A percentile compares a stretch with the other conserved stretches of the same genome.
Conservation (phyloP, 345 rosid species). For the Eucalyptus polybractea region DNA sequence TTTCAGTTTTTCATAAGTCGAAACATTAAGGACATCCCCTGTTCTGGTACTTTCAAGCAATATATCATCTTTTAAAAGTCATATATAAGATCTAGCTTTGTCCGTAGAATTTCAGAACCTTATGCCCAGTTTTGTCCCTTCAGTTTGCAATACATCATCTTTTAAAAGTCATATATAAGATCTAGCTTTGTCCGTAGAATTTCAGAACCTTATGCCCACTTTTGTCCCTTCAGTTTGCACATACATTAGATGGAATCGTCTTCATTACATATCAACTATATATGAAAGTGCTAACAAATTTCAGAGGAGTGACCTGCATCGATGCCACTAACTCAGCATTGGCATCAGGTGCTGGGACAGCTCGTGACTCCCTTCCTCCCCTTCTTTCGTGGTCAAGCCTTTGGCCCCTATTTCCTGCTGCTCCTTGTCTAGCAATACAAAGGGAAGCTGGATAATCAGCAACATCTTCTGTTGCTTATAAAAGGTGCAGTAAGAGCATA, state of each 20-base stretch:
- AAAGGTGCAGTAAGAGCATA: neutral
- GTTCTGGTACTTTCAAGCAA: neutral
- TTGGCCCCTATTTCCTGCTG: constrained; percentile 64
- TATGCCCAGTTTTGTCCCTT: neutral
- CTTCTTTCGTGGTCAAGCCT: constrained; percentile 54
- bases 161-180: neutral
- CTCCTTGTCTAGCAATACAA: constrained; percentile 52
- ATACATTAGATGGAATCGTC: neutral
- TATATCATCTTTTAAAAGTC: neutral
- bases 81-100: neutral
- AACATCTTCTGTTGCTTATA: neutral
- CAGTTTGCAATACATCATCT: neutral
- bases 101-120: neutral
- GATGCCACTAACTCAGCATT: constrained; percentile 81
- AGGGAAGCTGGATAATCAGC: neutral
- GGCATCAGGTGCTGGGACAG: constrained; percentile 92
- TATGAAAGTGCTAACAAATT: neutral
- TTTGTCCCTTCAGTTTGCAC: neutral
- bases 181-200: neutral
- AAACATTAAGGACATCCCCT: neutral
- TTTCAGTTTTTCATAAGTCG: neutral
- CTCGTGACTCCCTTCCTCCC: constrained; percentile 81
- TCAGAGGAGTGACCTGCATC: constrained; percentile 50
- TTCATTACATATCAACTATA: neutral
- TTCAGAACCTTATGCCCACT: neutral